These are phyloP conservation scores for Musa balbisiana DNA, from an alignment of 202 grass and related monocot species.

Conservation along the genomic window DNA sequence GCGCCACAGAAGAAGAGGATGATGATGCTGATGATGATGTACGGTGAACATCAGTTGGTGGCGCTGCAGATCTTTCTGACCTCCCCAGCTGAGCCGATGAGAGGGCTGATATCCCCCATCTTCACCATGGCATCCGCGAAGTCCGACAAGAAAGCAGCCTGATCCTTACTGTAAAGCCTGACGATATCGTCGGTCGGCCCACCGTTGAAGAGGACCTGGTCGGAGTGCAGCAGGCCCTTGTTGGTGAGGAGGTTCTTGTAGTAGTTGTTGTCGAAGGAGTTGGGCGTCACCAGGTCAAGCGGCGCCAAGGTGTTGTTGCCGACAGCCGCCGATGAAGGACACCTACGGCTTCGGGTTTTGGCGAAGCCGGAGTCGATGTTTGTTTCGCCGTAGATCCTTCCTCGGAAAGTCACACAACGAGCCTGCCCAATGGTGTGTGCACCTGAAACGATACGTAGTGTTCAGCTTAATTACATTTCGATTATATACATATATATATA, in stretches of 20 bases:
- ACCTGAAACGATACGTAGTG: constrained; percentile 13
- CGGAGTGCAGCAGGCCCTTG: constrained; percentile 73
- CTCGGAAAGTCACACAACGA: constrained; percentile 58
- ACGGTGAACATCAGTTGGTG: constrained; percentile 24
- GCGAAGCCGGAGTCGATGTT: constrained; percentile 54
- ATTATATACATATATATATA: too few species aligned
- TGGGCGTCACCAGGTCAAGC: constrained; percentile 50
- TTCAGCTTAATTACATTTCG: not conserved
- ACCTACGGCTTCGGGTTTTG: constrained; percentile 37
- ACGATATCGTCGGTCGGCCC: constrained; percentile 52
- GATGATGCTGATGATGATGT: too few species aligned
- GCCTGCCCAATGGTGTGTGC: constrained; percentile 82
- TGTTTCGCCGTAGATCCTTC: constrained; percentile 66
- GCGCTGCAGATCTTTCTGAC: constrained; percentile 55
- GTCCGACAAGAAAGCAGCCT: constrained; percentile 45
- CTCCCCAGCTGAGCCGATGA: constrained; percentile 50
- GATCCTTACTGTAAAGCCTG: constrained; percentile 36
- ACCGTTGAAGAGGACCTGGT: constrained; percentile 61
- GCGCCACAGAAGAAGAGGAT: not conserved
- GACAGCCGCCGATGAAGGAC: constrained; percentile 23
- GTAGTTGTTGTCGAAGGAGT: constrained; percentile 83
- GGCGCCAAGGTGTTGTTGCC: constrained; percentile 58
- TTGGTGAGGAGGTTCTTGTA: constrained; percentile 51
- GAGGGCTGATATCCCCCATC: constrained; percentile 56
- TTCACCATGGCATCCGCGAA: constrained; percentile 67